phyloP scores from a whole-genome alignment of 164 flowering plant species.

The Berberis vulgaris region DNA sequence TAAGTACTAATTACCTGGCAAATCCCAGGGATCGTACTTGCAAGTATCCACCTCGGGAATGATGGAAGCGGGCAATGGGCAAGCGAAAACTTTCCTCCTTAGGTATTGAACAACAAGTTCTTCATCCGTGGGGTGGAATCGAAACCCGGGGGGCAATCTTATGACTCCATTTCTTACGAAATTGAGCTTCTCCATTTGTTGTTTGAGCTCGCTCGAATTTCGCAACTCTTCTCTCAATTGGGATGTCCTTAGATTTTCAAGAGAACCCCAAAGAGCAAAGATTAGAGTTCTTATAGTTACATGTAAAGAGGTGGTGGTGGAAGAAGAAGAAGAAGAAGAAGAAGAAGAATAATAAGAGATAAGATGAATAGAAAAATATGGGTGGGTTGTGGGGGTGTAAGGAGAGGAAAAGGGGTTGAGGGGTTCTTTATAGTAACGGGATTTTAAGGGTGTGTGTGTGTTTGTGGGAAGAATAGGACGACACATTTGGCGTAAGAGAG shows the following conservation, averaged over 20 bases:
- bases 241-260: not conserved
- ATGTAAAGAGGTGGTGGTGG: not conserved
- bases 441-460: not conserved
- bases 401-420: conserved; percentile 8
- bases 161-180: conserved; percentile 43
- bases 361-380: conserved; percentile 3
- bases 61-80: conserved; percentile 67
- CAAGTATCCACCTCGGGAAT: conserved; percentile 54
- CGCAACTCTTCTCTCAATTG: not conserved
- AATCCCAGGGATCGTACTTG: conserved; percentile 65
- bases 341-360: not conserved
- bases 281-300: not conserved
- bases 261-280: not conserved
- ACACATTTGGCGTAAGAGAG: conserved; percentile 42
- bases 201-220: not conserved
- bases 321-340: not conserved
- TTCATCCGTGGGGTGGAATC: conserved; percentile 83
- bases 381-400: not conserved
- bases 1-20: conserved; percentile 45
- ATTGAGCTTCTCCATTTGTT: conserved; percentile 34
- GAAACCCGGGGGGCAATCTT: conserved; percentile 72
- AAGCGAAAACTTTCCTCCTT: conserved; percentile 41
- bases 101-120: conserved; percentile 67
- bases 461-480: conserved; percentile 13
- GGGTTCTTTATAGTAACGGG: conserved; percentile 28